Conservation (phyloP, 2,329 filamentous ascomycete species). For the Orbilia brochopaga region DNA sequence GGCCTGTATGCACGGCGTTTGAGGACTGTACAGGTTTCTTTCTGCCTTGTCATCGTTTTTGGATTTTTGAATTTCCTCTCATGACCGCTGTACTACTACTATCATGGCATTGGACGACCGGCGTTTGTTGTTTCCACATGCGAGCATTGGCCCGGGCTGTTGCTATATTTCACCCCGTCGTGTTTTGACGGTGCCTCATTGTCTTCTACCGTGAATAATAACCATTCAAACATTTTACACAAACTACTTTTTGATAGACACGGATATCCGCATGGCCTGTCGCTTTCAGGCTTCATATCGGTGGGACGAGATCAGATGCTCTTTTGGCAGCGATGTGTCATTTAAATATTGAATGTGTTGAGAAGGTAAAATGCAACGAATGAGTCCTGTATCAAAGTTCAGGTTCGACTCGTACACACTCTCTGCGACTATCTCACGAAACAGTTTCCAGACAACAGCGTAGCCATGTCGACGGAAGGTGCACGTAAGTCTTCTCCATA, state of each 20-base stretch:
- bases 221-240: neutral
- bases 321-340: no score
- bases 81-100: constrained; percentile 10
- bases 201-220: constrained; percentile 1
- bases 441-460: no score
- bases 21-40: constrained; percentile 13
- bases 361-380: no score
- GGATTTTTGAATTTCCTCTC: constrained; percentile 8
- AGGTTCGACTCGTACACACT: no score
- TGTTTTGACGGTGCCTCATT: neutral
- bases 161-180: neutral
- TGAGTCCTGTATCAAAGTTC: no score
- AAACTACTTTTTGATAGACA: neutral
- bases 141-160: constrained; percentile 16
- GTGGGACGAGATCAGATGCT: neutral
- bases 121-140: constrained; percentile 39
- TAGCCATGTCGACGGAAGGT: no score
- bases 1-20: constrained; percentile 5
- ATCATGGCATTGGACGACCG: constrained; percentile 39
- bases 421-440: no score
- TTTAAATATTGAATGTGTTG: no score
- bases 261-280: neutral
- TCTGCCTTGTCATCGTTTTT: constrained; percentile 4
- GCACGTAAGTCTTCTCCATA: neutral
- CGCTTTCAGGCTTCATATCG: neutral